Conservation (phyloP, 441 rosid genomes). For the Theobroma grandiflorum region DNA sequence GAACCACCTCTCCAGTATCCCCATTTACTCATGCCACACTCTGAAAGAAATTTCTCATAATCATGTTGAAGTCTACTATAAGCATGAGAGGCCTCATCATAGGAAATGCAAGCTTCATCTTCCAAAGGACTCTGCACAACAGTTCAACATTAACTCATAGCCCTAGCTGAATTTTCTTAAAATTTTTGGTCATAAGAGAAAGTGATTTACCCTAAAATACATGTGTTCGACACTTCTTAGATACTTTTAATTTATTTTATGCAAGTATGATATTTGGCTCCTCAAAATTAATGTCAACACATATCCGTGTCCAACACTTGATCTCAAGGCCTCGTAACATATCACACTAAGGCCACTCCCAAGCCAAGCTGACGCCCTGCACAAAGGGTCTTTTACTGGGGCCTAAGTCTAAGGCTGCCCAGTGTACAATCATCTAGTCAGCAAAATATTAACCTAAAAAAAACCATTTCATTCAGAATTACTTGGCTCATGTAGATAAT, state of each 20-base stretch:
- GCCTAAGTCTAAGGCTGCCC: background rate
- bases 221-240: too few species aligned
- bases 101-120: background rate
- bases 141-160: background rate
- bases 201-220: background rate
- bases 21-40: constrained; percentile 17
- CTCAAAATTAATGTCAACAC: too few species aligned
- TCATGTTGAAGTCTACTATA: constrained; percentile 19
- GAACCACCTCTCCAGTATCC: constrained; percentile 22
- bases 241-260: too few species aligned
- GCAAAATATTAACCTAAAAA: background rate
- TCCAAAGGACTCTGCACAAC: constrained; percentile 15
- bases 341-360: background rate
- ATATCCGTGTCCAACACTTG: too few species aligned
- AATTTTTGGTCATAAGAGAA: background rate
- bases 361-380: background rate
- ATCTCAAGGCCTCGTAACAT: too few species aligned
- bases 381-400: background rate
- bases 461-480: background rate
- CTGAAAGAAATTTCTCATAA: constrained; percentile 25
- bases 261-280: too few species aligned
- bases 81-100: constrained; percentile 5
- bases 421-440: background rate
- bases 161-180: background rate
- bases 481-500: background rate